Percentiles rank a stretch among this genome's conserved stretches.
phyloP scores from a whole-genome alignment of 768 basidiomycete genomes.

The Lactarius pseudohatsudake region DNA sequence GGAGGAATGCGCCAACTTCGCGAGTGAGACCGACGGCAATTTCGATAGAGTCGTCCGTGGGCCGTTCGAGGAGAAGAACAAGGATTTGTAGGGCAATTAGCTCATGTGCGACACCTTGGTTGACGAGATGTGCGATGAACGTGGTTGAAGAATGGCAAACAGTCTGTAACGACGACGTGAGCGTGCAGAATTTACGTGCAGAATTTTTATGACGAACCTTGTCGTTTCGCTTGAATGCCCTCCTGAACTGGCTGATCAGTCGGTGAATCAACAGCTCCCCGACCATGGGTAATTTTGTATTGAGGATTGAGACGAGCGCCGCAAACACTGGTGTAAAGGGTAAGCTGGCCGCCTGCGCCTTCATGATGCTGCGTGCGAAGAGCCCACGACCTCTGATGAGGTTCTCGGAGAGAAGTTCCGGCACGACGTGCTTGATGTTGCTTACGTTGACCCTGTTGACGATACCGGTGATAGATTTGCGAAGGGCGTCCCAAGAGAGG shows the following conservation, averaged over 20 bases:
- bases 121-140: conserved; percentile 62
- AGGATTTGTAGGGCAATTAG: conserved; percentile 94
- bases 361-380: conserved; percentile 94
- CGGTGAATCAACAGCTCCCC: conserved; percentile 89
- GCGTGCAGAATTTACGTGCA: background rate
- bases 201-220: conserved; percentile 57
- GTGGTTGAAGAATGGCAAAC: conserved; percentile 92
- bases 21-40: conserved; percentile 97
- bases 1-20: conserved; percentile 93
- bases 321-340: conserved; percentile 98
- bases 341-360: conserved; percentile 94
- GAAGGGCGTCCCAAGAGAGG: conserved; percentile 94
- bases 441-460: conserved; percentile 98
- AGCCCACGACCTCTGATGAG: conserved; percentile 90
- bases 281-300: conserved; percentile 95
- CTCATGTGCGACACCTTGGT: conserved; percentile 85
- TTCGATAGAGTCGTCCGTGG: conserved; percentile 97
- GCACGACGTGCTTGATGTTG: conserved; percentile 93
- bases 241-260: conserved; percentile 91
- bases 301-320: conserved; percentile 89
- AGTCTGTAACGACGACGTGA: conserved; percentile 50
- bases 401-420: conserved; percentile 92
- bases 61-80: conserved; percentile 90
- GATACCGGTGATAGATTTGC: conserved; percentile 98
- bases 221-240: conserved; percentile 95